A percentile compares a stretch with the other conserved stretches of the same genome.
phyloP scores from a whole-genome alignment of 371 early-diverging fungal species.

The Conidiobolus incongruus region DNA sequence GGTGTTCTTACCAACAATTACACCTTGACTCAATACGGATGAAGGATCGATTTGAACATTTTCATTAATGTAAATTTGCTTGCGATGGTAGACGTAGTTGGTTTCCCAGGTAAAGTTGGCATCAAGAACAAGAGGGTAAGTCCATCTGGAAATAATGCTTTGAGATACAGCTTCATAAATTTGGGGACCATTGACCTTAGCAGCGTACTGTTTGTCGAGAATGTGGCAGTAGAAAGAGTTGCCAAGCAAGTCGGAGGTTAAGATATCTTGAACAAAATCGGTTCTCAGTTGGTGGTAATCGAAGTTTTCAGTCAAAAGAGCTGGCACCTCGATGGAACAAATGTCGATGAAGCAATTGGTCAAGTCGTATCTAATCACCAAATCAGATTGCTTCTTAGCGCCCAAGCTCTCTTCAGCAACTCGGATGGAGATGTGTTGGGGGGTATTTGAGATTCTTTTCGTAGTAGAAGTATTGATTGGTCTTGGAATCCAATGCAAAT shows the following conservation, averaged over 20 bases:
- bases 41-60: conserved; percentile 31
- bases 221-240: conserved; percentile 73
- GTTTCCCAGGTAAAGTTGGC: conserved; percentile 40
- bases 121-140: conserved; percentile 84
- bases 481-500: conserved; percentile 54
- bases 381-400: conserved; percentile 24
- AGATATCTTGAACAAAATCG: conserved; percentile 80
- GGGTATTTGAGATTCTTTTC: conserved; percentile 48
- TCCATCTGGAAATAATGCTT: conserved; percentile 78
- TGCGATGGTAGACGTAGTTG: conserved; percentile 44
- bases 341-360: conserved; percentile 86
- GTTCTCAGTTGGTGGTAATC: conserved; percentile 80
- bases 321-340: conserved; percentile 78
- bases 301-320: conserved; percentile 89
- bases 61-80: conserved; percentile 64
- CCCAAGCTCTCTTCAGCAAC: conserved; percentile 29
- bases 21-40: conserved; percentile 16
- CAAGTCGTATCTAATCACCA: conserved; percentile 66
- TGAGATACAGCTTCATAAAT: conserved; percentile 67
- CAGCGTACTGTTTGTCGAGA: conserved; percentile 56
- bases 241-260: conserved; percentile 71
- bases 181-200: conserved; percentile 54
- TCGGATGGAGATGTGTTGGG: conserved; percentile 19
- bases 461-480: conserved; percentile 59
- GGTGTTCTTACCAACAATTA: conserved; percentile 55